These are phyloP conservation scores for Coccomyxa subellipsoidea DNA, from an alignment of 163 green algal species.

Conservation along the genomic window DNA sequence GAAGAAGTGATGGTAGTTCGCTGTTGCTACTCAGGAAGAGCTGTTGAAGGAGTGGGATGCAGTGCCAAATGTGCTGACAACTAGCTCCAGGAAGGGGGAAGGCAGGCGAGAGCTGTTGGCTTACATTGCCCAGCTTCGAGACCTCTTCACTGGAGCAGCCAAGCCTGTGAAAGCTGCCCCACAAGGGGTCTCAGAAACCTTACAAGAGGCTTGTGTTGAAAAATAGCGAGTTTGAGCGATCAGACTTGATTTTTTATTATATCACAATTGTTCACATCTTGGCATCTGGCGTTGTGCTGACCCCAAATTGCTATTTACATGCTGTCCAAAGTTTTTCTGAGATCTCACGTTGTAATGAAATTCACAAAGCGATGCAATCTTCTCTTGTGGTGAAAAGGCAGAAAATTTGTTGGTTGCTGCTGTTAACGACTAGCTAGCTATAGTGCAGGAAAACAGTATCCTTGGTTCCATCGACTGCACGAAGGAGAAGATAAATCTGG, in stretches of 20 bases:
- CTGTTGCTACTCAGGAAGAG: constrained; percentile 8
- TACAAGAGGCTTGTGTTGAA: no score
- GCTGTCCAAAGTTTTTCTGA: no score
- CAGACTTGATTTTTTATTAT: no score
- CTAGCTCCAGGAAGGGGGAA: constrained; percentile 54
- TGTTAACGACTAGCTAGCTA: no score
- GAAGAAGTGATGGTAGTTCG: neutral
- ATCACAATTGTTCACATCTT: no score
- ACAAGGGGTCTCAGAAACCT: neutral
- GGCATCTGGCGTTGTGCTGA: no score
- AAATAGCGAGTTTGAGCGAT: no score
- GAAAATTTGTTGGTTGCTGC: neutral
- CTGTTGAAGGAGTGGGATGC: constrained; percentile 50
- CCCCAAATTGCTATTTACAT: no score
- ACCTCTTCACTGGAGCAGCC: constrained; percentile 20
- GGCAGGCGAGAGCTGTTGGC: constrained; percentile 74
- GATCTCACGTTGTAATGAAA: no score
- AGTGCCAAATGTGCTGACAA: constrained; percentile 74
- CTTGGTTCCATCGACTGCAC: no score
- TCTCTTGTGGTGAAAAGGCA: neutral
- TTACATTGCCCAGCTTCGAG: constrained; percentile 67
- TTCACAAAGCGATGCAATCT: neutral
- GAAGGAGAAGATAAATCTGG: no score
- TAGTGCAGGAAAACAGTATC: no score
- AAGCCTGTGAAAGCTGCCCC: neutral